Conservation (phyloP, 2,329 filamentous ascomycete species). For the Didymellaceae sp. region DNA sequence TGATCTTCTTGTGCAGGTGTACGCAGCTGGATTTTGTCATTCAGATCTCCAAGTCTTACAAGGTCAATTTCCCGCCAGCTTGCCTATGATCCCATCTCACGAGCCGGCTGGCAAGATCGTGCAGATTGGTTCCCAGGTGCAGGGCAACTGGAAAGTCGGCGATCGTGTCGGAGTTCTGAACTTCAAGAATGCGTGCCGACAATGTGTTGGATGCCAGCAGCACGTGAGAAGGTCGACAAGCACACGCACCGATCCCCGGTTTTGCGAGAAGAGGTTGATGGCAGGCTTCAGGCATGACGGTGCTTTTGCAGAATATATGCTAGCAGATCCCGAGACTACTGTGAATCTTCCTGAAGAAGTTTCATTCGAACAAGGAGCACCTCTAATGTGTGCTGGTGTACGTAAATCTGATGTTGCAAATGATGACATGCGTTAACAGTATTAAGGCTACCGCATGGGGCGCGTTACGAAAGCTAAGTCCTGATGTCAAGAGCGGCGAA, state of each 20-base stretch:
- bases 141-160: conserved; percentile 36
- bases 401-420: not conserved
- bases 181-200: conserved; percentile 35
- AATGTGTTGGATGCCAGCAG: conserved; percentile 30
- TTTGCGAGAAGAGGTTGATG: conserved; percentile 37
- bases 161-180: conserved; percentile 40
- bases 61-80: conserved; percentile 28
- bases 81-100: conserved; percentile 44
- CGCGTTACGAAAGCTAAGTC: conserved; percentile 27
- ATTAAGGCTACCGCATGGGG: conserved; percentile 37
- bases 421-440: not conserved
- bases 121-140: conserved; percentile 31
- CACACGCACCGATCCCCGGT: conserved; percentile 33
- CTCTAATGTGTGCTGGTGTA: conserved; percentile 46
- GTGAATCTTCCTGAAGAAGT: conserved; percentile 30
- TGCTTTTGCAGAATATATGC: conserved; percentile 43
- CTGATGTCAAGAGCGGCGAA: conserved; percentile 65
- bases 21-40: conserved; percentile 39
- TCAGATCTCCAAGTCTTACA: conserved; percentile 36
- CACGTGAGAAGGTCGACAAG: conserved; percentile 15
- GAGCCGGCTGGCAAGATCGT: conserved; percentile 43
- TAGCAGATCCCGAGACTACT: conserved; percentile 40
- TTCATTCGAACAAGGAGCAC: conserved; percentile 39
- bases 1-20: conserved; percentile 31
- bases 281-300: conserved; percentile 42